Percentiles rank a stretch among this genome's conserved stretches.
phyloP scores from a whole-genome alignment of 495 filamentous ascomycete genomes.

The Xylaria grammica region DNA sequence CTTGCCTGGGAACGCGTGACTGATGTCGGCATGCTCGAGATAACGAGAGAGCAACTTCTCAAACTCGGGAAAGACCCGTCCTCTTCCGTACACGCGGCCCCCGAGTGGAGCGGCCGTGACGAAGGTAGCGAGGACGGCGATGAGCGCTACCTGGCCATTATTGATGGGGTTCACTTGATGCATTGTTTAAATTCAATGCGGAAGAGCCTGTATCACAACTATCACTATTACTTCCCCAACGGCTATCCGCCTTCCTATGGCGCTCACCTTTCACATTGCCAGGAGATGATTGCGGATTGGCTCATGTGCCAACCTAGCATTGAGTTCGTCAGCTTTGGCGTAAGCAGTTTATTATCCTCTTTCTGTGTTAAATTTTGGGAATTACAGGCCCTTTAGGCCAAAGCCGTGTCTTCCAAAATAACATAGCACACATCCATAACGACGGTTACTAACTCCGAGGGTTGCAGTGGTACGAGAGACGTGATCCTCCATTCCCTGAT shows the following conservation, averaged over 20 bases:
- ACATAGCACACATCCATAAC: too few species aligned
- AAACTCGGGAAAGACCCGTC: background rate
- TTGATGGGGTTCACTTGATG: background rate
- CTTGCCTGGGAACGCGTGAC: background rate
- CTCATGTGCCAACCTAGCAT: slow-evolving; percentile 34
- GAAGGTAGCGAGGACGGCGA: background rate
- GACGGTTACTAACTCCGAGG: too few species aligned
- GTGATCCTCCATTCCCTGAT: slow-evolving; percentile 36
- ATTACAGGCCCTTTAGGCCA: too few species aligned
- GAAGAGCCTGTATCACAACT: background rate
- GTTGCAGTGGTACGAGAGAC: slow-evolving; percentile 34
- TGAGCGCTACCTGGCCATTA: background rate
- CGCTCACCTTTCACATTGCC: slow-evolving; percentile 32
- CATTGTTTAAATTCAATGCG: background rate
- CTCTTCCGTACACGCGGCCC: background rate
- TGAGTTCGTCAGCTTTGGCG: slow-evolving; percentile 28
- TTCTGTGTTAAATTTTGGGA: too few species aligned
- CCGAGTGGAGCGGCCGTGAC: background rate
- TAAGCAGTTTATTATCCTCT: too few species aligned
- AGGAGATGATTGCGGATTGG: slow-evolving; percentile 33
- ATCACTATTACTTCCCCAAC: background rate
- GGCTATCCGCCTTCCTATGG: background rate
- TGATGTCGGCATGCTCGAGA: background rate
- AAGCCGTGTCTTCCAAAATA: too few species aligned
- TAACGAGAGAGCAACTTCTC: background rate